These are phyloP conservation scores for Hyphodiscus sp. DNA, from an alignment of 2,329 filamentous ascomycete genomes.

Conservation along the genomic window DNA sequence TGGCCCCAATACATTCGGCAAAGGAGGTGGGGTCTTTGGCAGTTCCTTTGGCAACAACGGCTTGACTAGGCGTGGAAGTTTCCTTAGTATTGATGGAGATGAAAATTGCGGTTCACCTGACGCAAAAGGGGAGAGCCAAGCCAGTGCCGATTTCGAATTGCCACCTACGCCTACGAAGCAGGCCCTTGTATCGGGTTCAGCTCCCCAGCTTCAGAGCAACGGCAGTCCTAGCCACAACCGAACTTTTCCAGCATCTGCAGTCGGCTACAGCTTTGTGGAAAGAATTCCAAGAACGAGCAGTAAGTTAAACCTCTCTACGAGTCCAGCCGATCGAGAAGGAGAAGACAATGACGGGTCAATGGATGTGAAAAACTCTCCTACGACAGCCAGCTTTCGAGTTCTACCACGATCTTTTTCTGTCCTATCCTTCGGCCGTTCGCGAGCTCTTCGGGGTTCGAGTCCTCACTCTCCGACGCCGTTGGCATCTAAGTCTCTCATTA, in stretches of 20 bases:
- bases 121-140: constrained; percentile 51
- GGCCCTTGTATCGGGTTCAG: constrained; percentile 31
- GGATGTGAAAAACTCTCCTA: constrained; percentile 28
- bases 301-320: constrained; percentile 31
- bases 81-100: constrained; percentile 75
- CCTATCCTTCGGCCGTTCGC: constrained; percentile 35
- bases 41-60: constrained; percentile 39
- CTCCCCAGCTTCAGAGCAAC: constrained; percentile 13
- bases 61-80: constrained; percentile 52
- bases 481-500: constrained; percentile 23
- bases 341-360: constrained; percentile 27
- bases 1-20: constrained; percentile 42
- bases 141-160: constrained; percentile 60
- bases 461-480: constrained; percentile 22
- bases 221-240: constrained; percentile 28
- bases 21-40: constrained; percentile 56
- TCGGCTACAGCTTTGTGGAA: constrained; percentile 21
- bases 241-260: constrained; percentile 19
- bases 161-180: constrained; percentile 94
- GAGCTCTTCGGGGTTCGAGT: constrained; percentile 29
- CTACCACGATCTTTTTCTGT: constrained; percentile 31
- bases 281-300: constrained; percentile 29
- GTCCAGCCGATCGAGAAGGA: constrained; percentile 19
- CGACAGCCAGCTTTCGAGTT: constrained; percentile 30
- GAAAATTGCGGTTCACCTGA: constrained; percentile 40